Evolutionary conservation across 257 asterid genomes (phyloP), one percentile per base, ranked within the genome.

Genomic region (Solanum sejunctum): DNA sequence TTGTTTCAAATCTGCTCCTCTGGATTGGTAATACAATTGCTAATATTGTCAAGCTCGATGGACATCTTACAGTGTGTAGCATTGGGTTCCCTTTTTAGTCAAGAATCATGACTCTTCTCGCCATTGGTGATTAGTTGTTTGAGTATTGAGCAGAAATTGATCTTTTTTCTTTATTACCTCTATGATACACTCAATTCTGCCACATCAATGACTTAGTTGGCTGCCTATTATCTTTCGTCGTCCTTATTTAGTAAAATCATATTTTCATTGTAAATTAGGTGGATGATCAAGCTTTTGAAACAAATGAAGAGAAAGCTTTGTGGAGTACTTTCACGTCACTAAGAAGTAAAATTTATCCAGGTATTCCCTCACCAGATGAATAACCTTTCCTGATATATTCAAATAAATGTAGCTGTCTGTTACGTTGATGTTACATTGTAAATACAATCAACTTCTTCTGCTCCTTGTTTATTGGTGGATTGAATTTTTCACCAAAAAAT

Each of bases 251-350:
- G 61, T 26, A 77, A 49, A 70, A 51, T 8, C 63, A 51, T 77
- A 23, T 49, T 77, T 28, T 51, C 23, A 47, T 77, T 51, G 6
- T 15, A 55, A 77, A 49, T 56, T 84, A 96, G 99, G 99, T 96
- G 92, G 97, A 96, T 43, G 99, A 93, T 87, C 83, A 93, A 78
- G 94, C 90, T 86, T 94, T 96, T 70, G 97, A 91, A 86, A 90
- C 98, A 63, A 75, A 85, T 43, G 99, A 95, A 91, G 98, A 96
- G 90, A 88, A 89, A 71, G 91, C 92, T 84, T 87, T 96, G 84
- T 96, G 99, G 99, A 91, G 88, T 89, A 92, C 95, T 71, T 95
- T 84, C 86, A 88, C 90, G 85, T 90, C 93, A 45, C 84, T 95
- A 88, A 92, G 92, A 87, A 92, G 91, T 87, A 92, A 91, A 89